Base-by-base conservation (phyloP, 805 yeast species). In the Kuraishia molischiana region DNA sequence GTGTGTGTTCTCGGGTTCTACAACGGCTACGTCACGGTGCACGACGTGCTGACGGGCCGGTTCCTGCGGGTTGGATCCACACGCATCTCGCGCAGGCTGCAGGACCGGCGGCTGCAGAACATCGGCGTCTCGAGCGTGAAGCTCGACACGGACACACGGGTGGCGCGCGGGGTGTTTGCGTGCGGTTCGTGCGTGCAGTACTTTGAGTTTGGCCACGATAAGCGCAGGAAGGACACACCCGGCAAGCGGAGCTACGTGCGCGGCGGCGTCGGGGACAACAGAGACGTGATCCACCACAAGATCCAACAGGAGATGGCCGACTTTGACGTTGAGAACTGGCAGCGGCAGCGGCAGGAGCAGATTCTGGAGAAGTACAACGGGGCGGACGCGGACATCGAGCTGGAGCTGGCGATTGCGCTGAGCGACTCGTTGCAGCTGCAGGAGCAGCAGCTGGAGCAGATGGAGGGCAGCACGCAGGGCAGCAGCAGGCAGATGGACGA, bases 311-410 rank as follows among this genome's bases (percentile, higher is more conserved):
- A 38, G 29, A 47, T 58, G n/a, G 44, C 49, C 3, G 60, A 55
- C 24, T 53, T 58, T 40, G 49, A 52, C 24, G 39, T 36, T 20
- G 50, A 49, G 19, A 49, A 54, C 36, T 55, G 55, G 39, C 41
- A 47, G 18, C 41, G 46, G 24, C 41, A 44, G 11, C 46, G 56
- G 14, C 4, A 49, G 54, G 5, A 41, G 43, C 9, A 49, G 5
- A 15, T 67, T 36, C 45, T 68, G 20, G 62, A 62, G 26, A 70
- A 64, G 50, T 73, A 62, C 47, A 73, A 73, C 46, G 79, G 79
- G 2, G 49, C 50, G 14, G 67, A 63, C 37, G 64, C 64, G 4
- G 60, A 56, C 26, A 72, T 66, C 21, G 67, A 64, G 39, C 44
- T 64, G 20, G 54, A 59, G 19, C 48, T 66, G 46, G 73, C 72